Evolutionary conservation across 1,284 basidiomycete species (phyloP).

Genomic region (Pseudozyma pruni): DNA sequence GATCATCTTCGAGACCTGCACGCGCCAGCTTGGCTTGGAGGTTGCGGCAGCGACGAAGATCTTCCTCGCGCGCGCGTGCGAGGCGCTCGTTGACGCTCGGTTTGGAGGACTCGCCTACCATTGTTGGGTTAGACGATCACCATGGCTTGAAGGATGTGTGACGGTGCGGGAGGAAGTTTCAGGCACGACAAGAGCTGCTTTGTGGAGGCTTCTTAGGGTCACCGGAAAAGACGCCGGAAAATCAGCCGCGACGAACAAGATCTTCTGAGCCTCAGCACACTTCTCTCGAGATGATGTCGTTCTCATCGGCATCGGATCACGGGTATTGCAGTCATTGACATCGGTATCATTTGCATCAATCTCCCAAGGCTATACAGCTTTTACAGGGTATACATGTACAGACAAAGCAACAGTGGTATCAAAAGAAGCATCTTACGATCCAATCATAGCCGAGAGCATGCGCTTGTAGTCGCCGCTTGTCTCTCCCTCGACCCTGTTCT

Average conservation of each 20-base stretch:
- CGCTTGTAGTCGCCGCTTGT: constrained; percentile 61
- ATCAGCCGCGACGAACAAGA: constrained; percentile 1
- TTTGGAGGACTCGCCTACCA: constrained; percentile 16
- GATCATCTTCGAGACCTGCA: too few species aligned
- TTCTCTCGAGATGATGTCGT: not conserved
- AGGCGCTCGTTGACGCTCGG: constrained; percentile 37
- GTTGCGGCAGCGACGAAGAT: constrained; percentile 34
- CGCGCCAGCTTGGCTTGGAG: constrained; percentile 29
- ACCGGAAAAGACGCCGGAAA: constrained; percentile 3
- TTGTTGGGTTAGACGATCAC: not conserved
- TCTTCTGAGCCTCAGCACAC: not conserved
- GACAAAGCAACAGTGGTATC: not conserved
- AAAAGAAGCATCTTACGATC: constrained; percentile 32
- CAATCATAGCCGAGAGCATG: constrained; percentile 54
- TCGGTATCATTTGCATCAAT: too few species aligned
- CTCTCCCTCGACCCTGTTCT: constrained; percentile 57
- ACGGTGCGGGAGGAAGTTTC: not conserved
- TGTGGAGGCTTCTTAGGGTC: constrained; percentile 30
- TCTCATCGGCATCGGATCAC: not conserved
- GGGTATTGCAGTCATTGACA: too few species aligned
- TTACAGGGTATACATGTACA: constrained; percentile 18
- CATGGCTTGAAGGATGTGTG: too few species aligned
- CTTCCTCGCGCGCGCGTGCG: constrained; percentile 31
- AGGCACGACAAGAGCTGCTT: not conserved
- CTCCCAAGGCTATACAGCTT: too few species aligned